Percentiles rank a stretch among this genome's conserved stretches.
These are phyloP conservation scores for Fistulifera pelliculosa DNA, from an alignment of 108 stramenopile species.

Conservation along the genomic window DNA sequence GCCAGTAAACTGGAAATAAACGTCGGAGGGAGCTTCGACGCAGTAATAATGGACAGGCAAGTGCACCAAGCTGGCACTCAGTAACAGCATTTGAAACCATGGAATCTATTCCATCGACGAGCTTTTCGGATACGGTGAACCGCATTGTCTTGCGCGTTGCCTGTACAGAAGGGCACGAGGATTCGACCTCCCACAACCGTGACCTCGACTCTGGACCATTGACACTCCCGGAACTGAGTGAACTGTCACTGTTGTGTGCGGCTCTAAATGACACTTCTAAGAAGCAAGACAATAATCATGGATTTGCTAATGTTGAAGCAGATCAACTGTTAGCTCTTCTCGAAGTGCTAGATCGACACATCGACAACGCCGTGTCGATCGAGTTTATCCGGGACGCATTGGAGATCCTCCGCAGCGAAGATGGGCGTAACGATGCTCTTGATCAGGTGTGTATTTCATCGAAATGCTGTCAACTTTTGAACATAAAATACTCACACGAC, in stretches of 20 bases:
- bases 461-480: background rate
- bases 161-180: conserved; percentile 26
- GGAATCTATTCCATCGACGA: no score
- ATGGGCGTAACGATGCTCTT: background rate
- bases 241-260: conserved; percentile 30
- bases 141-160: conserved; percentile 20
- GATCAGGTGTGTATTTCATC: conserved; percentile 5
- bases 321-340: conserved; percentile 30
- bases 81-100: no score
- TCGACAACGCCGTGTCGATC: conserved; percentile 23
- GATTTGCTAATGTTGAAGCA: conserved; percentile 29
- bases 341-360: conserved; percentile 32
- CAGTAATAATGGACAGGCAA: no score
- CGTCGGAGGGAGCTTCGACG: no score
- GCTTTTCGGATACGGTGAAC: conserved; percentile 21
- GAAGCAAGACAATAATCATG: background rate
- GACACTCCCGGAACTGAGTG: conserved; percentile 29
- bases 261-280: background rate
- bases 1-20: no score
- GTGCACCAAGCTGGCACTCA: no score
- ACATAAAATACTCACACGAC: background rate
- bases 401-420: conserved; percentile 1
- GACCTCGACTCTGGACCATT: conserved; percentile 25
- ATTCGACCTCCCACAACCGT: background rate
- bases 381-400: conserved; percentile 39